Percentiles rank a stretch among this genome's conserved stretches.
Conservation (phyloP, 1,139 yeast genomes). For the Yarrowia galli region DNA sequence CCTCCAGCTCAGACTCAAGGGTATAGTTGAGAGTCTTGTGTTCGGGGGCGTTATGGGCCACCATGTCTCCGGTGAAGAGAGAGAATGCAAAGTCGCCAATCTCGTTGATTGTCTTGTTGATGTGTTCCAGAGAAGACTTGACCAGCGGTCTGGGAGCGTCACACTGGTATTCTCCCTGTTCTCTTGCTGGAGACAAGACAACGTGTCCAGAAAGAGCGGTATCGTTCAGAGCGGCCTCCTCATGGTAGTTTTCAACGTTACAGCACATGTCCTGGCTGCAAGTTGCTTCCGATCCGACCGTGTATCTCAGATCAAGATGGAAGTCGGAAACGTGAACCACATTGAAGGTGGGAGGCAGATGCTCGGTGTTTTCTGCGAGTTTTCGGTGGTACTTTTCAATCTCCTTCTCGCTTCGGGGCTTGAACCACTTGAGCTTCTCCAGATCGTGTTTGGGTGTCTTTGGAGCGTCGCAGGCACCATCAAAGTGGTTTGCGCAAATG, state of each 20-base stretch:
- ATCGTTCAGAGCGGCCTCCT: slow-evolving; percentile 1
- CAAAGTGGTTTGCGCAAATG: slow-evolving; percentile 35
- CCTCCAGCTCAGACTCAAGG: slow-evolving; percentile 60
- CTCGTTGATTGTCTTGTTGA: slow-evolving; percentile 31
- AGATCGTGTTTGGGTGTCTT: slow-evolving; percentile 32
- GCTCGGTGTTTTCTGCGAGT: slow-evolving; percentile 19
- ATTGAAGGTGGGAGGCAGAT: slow-evolving; percentile 54
- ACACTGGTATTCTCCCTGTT: slow-evolving; percentile 65
- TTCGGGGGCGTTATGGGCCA: slow-evolving; percentile 57
- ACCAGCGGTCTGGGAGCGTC: slow-evolving; percentile 65
- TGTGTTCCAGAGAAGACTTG: slow-evolving; percentile 60
- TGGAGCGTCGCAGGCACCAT: slow-evolving; percentile 18
- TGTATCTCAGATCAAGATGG: slow-evolving; percentile 65
- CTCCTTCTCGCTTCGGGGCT: slow-evolving; percentile 23
- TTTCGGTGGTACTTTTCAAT: slow-evolving; percentile 12
- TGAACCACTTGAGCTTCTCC: slow-evolving; percentile 32
- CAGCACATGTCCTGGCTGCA: slow-evolving; percentile 64
- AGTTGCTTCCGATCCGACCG: slow-evolving; percentile 66
- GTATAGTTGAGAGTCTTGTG: slow-evolving; percentile 51
- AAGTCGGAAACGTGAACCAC: slow-evolving; percentile 73
- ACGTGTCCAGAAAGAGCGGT: slow-evolving; percentile 32
- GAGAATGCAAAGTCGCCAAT: slow-evolving; percentile 61
- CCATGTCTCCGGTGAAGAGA: slow-evolving; percentile 73
- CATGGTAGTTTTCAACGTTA: slow-evolving; percentile 40
- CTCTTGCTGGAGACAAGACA: slow-evolving; percentile 40